These are phyloP conservation scores for Ensete glaucum DNA, from an alignment of 176 grass and related monocot genomes.

Conservation along the genomic window DNA sequence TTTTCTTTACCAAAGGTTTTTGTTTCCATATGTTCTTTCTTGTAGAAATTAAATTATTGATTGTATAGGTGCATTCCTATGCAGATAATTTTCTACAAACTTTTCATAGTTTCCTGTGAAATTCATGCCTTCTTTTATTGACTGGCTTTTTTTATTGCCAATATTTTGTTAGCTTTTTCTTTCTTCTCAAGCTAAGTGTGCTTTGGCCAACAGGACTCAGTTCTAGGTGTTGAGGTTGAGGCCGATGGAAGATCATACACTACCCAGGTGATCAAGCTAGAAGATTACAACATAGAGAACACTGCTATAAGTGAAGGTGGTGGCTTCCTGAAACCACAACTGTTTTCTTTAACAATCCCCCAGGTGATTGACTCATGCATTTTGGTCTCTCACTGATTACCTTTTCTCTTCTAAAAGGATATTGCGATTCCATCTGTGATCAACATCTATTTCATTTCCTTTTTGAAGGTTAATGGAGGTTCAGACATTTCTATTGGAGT, in stretches of 20 bases:
- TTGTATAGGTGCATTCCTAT: neutral
- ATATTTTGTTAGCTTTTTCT: conserved; percentile 5
- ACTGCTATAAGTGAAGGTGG: conserved; percentile 30
- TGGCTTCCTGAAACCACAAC: conserved; percentile 52
- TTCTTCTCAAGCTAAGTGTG: conserved; percentile 65
- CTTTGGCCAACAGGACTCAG: conserved; percentile 99
- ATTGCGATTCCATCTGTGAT: neutral
- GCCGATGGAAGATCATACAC: conserved; percentile 51
- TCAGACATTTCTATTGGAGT: conserved; percentile 59
- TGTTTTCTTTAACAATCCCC: conserved; percentile 64
- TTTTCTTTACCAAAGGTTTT: neutral
- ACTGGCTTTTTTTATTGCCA: neutral
- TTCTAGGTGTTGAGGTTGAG: conserved; percentile 94
- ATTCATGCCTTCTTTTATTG: neutral
- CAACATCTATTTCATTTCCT: conserved; percentile 2
- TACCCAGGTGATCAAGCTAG: conserved; percentile 54
- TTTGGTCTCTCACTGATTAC: conserved; percentile 15
- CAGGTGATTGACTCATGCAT: conserved; percentile 46
- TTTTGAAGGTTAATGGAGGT: conserved; percentile 69
- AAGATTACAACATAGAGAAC: conserved; percentile 34
- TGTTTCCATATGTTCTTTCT: neutral
- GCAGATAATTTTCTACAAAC: neutral
- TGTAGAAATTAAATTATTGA: neutral
- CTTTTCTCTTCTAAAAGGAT: conserved; percentile 1
- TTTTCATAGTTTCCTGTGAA: too few relatives aligned